Evolutionary conservation across 2,329 filamentous ascomycete genomes (phyloP).

Genomic region (Metarhizium robertsii): DNA sequence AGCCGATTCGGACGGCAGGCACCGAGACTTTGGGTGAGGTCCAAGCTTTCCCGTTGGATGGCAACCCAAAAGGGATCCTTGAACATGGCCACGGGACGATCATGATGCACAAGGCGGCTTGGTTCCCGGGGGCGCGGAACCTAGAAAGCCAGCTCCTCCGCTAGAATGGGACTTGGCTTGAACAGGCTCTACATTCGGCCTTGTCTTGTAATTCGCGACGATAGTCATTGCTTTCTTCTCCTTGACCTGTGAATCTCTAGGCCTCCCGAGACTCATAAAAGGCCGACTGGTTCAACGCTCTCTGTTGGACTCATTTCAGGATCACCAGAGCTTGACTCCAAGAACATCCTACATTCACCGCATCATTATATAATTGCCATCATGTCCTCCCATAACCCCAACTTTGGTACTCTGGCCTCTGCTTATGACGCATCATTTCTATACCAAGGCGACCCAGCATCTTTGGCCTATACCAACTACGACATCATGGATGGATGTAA

Average conservation of each 20-base stretch:
- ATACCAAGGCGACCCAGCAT: slow-evolving; percentile 2
- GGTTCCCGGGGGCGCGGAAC: slow-evolving; percentile 3
- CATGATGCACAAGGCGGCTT: slow-evolving; percentile 6
- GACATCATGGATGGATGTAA: slow-evolving; percentile 18
- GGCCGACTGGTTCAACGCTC: background rate
- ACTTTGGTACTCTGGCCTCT: background rate
- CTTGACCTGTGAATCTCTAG: background rate
- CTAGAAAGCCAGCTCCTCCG: background rate
- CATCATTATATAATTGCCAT: background rate
- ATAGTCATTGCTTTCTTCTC: background rate
- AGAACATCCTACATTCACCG: background rate
- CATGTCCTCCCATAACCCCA: slow-evolving; percentile 2
- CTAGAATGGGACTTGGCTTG: slow-evolving; percentile 3
- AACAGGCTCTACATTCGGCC: background rate
- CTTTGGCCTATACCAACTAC: background rate
- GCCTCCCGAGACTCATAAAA: background rate
- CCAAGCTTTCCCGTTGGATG: slow-evolving; percentile 1
- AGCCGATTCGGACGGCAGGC: background rate
- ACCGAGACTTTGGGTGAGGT: slow-evolving; percentile 3
- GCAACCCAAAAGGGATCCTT: background rate
- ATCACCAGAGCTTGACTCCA: background rate
- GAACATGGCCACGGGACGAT: slow-evolving; percentile 4
- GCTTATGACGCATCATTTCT: background rate
- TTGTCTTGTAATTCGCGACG: background rate
- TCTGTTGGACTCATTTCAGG: background rate